A percentile compares a stretch with the other conserved stretches of the same genome.
Conservation (phyloP, 1,284 basidiomycete species). For the Megacollybia platyphylla region DNA sequence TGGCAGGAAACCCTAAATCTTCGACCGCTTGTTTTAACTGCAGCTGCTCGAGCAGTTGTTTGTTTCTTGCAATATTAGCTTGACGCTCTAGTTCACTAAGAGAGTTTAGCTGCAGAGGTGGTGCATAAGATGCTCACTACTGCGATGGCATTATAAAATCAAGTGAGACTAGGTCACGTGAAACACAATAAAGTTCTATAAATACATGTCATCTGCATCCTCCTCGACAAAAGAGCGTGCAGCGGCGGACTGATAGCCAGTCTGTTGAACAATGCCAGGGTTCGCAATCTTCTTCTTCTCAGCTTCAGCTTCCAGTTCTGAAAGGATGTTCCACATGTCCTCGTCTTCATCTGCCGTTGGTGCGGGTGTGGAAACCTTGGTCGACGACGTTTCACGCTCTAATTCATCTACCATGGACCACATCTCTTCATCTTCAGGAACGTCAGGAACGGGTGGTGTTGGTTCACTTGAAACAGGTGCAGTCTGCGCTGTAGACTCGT, state of each 20-base stretch:
- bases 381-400: slow-evolving; percentile 17
- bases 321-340: too few species aligned
- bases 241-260: too few species aligned
- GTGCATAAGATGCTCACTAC: background rate
- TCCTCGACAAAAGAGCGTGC: too few species aligned
- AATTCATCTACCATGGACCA: slow-evolving; percentile 56
- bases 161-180: too few species aligned
- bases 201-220: too few species aligned
- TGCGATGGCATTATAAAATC: background rate
- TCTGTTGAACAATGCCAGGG: too few species aligned
- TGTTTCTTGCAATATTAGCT: slow-evolving; percentile 69
- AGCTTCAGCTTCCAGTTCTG: too few species aligned
- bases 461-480: background rate
- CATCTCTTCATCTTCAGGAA: slow-evolving; percentile 45
- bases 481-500: background rate
- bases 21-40: slow-evolving; percentile 47
- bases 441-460: slow-evolving; percentile 13
- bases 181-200: too few species aligned
- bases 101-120: background rate
- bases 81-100: slow-evolving; percentile 60
- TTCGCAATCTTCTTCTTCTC: too few species aligned
- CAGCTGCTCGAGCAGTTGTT: slow-evolving; percentile 55
- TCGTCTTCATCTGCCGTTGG: too few species aligned
- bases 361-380: background rate
- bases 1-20: slow-evolving; percentile 30